Base-by-base conservation (phyloP, 2,329 filamentous ascomycete species). In the Colletotrichum orbiculare region DNA sequence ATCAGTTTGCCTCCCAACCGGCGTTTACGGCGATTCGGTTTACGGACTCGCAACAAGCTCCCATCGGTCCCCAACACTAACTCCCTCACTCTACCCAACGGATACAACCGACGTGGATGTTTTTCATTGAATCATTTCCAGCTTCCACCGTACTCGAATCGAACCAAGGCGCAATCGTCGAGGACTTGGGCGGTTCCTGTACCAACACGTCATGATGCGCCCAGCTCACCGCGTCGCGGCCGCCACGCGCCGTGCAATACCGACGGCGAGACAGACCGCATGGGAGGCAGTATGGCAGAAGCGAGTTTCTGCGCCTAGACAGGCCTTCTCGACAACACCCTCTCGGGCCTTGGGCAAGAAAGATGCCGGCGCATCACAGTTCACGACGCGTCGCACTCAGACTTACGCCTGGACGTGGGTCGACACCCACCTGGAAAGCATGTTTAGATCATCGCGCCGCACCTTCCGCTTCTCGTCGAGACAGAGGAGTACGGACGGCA, bases 381-480 rank as follows among this genome's bases (percentile, higher is more conserved):
- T 39, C 38, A 34, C 49, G 13, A 43, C 35, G 43, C 58, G 39
- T 34, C 64, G 49, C 35, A 9, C 25, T 11, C 48, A 56, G 47
- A 64, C 37, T 8, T 45, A 67, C 37, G 49, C n/a, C 12, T 66
- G 60, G 49, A 59, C 43, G 11, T 64, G 60, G 64, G 50, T 60
- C 13, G 25, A 60, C 9, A 46, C 55, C 42, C 66, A 58, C 8
- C 33, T 67, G 42, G 58, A 57, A 38, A 58, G 48, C 8, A 47
- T 67, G 46, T 53, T 55, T 8, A 33, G 46, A 13, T 37, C 60
- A 11, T 50, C 60, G 25, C 65, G 57, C 35, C 67, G 67, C 17
- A 47, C 55, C 6, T 68, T 68, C n/a, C 64, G 64, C 25, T 68
- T 68, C 35, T 67, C 67, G 9, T 42, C 67, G 8, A 53, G 53